Percentiles rank a stretch among this genome's conserved stretches.
phyloP scores from a whole-genome alignment of 805 yeast species.

The Candida mattraensis region DNA sequence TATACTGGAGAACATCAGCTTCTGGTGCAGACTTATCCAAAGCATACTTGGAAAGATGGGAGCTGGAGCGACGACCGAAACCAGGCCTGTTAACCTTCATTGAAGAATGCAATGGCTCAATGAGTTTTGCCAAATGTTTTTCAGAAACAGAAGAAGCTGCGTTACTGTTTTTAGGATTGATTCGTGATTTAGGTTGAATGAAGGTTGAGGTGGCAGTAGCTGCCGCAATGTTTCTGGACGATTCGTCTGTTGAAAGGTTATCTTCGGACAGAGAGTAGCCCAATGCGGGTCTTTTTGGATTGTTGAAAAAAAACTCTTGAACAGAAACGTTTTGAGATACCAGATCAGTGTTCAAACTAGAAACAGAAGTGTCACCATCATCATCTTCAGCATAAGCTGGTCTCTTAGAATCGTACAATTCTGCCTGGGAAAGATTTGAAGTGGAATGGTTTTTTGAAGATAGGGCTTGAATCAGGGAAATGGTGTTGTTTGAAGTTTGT shows the following conservation, averaged over 20 bases:
- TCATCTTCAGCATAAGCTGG: slow-evolving; percentile 14
- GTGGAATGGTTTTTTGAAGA: slow-evolving; percentile 16
- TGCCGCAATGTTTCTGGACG: slow-evolving; percentile 1
- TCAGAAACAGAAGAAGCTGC: slow-evolving; percentile 23
- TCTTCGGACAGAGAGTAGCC: slow-evolving; percentile 15
- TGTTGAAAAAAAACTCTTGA: slow-evolving; percentile 52
- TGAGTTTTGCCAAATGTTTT: slow-evolving; percentile 5
- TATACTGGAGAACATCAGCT: too few relatives aligned
- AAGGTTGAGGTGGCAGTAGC: slow-evolving; percentile 19
- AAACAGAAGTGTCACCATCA: slow-evolving; percentile 15
- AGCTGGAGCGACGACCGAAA: slow-evolving; percentile 14
- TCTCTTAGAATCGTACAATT: slow-evolving; percentile 6
- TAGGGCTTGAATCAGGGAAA: slow-evolving; percentile 28
- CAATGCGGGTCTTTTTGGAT: slow-evolving; percentile 24
- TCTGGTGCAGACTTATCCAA: slow-evolving; percentile 2
- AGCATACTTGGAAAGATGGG: slow-evolving; percentile 4
- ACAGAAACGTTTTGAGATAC: slow-evolving; percentile 38
- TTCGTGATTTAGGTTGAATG: slow-evolving; percentile 27
- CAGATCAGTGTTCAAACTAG: slow-evolving; percentile 11
- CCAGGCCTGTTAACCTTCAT: slow-evolving; percentile 20
- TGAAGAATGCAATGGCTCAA: slow-evolving; percentile 23
- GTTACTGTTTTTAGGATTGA: slow-evolving; percentile 5
- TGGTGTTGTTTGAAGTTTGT: slow-evolving; percentile 16
- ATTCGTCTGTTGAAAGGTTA: slow-evolving; percentile 13
- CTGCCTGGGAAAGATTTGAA: slow-evolving; percentile 9